Base-by-base conservation (phyloP, 148 eudicot genomes). In the Amaranthus hypochondriacus region DNA sequence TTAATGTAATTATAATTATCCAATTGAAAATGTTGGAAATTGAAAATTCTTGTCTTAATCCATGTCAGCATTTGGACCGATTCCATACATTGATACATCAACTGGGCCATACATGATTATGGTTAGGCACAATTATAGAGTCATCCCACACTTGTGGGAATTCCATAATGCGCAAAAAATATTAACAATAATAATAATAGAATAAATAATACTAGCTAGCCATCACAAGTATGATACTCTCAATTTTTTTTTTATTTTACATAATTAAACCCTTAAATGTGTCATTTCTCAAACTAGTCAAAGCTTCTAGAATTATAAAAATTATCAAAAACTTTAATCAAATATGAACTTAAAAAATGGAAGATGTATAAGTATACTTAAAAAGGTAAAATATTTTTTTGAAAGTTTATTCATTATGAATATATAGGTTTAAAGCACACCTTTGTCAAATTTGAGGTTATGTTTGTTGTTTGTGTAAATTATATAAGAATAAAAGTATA, bases 141-240 rank as follows among this genome's bases (percentile, higher is more conserved):
- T 72, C 55, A 55, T 77, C 76, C 80, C 75, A 71, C 56, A 71
- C 71, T 72, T 66, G 73, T 51, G 53, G 66, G 72, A 77, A 67
- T 67, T 66, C 76, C 39, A 28, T 28, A n/a, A n/a, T 28, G 1
- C 1, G 39, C 39, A 0, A 28, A 28, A 28, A 28, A 28, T 28
- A 28, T 28, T 28, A 28, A 28, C 39, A 28, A 28, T 28, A 28
- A 28, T 28, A 28, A 28, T 28, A 28, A 28, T 28, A 28, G 39
- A 28, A 28, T 0, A 28, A 28, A 28, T 28, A 28, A 28, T 1
- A 28, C 56, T 71, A 71, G 44, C 9, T 46, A 57, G 53, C 73
- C 54, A 7, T 2, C 64, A 60, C 64, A 39, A 71, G 47, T 47
- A 8, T 55, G 28, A 70, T 55, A 0, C 39, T 28, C 62, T 70